phyloP scores from a whole-genome alignment of 805 yeast genomes.

The Candida koratica region DNA sequence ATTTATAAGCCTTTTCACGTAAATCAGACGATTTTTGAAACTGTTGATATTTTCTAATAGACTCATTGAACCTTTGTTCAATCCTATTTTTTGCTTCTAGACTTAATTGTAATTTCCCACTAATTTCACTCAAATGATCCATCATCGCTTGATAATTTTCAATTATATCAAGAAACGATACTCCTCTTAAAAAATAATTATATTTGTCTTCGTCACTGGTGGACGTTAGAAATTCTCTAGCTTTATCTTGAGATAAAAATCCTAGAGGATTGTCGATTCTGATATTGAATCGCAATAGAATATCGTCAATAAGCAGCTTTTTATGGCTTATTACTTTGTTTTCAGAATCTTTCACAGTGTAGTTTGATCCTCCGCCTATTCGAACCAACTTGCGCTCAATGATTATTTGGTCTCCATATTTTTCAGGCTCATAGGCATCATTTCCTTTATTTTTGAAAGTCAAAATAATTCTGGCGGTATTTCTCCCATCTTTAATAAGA shows the following conservation, averaged over 20 bases:
- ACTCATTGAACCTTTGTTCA: slow-evolving; percentile 25
- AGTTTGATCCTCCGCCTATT: slow-evolving; percentile 46
- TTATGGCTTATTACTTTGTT: slow-evolving; percentile 54
- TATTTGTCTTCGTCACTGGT: slow-evolving; percentile 72
- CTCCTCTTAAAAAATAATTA: slow-evolving; percentile 74
- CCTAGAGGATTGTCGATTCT: slow-evolving; percentile 89
- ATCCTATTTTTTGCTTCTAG: slow-evolving; percentile 23
- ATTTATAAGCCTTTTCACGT: slow-evolving; percentile 27
- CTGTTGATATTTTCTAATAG: slow-evolving; percentile 28
- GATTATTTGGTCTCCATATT: slow-evolving; percentile 64
- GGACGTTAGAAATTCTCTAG: slow-evolving; percentile 80
- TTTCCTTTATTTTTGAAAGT: slow-evolving; percentile 60
- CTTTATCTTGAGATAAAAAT: slow-evolving; percentile 88
- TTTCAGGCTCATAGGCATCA: slow-evolving; percentile 61
- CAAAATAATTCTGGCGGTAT: slow-evolving; percentile 63
- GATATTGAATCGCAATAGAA: slow-evolving; percentile 67
- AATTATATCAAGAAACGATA: slow-evolving; percentile 64
- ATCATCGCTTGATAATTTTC: slow-evolving; percentile 43
- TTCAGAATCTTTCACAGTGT: slow-evolving; percentile 49
- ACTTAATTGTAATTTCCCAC: slow-evolving; percentile 25
- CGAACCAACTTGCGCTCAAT: slow-evolving; percentile 63
- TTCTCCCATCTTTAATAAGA: slow-evolving; percentile 72
- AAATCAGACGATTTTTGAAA: slow-evolving; percentile 33
- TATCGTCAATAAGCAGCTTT: slow-evolving; percentile 61
- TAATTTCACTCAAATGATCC: slow-evolving; percentile 27